phyloP scores from a whole-genome alignment of 768 basidiomycete genomes.

The Kwoniella dejecticola region DNA sequence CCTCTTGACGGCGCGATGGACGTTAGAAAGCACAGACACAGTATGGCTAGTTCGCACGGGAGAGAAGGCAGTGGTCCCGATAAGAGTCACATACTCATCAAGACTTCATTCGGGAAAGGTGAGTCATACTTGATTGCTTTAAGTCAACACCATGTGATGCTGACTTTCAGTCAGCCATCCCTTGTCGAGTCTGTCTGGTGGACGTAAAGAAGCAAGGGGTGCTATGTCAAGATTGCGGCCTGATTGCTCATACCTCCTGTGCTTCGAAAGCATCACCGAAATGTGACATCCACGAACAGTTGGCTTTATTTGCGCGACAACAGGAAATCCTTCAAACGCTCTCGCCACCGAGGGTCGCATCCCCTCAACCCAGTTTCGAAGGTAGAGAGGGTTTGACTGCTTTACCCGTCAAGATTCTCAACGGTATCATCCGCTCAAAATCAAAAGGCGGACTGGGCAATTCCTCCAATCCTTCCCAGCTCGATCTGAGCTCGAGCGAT shows the following conservation, averaged over 20 bases:
- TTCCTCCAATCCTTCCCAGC: constrained; percentile 1
- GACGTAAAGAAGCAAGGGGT: constrained; percentile 83
- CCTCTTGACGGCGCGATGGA: constrained; percentile 4
- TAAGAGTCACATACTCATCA: constrained; percentile 76
- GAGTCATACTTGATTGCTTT: constrained; percentile 46
- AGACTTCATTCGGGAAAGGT: constrained; percentile 92
- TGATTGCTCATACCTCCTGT: constrained; percentile 71
- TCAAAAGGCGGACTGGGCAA: constrained; percentile 10
- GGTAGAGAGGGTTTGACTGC: constrained; percentile 14
- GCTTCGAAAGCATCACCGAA: constrained; percentile 21
- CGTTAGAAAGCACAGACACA: constrained; percentile 18
- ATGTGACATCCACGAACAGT: constrained; percentile 37
- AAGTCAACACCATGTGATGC: no score
- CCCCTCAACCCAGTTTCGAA: constrained; percentile 28
- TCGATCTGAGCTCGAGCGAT: not conserved
- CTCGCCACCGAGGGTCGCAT: constrained; percentile 22
- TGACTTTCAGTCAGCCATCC: constrained; percentile 66
- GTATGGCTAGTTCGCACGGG: constrained; percentile 58
- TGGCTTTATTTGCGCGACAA: constrained; percentile 28
- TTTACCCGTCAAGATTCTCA: constrained; percentile 25
- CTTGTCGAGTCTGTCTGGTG: constrained; percentile 77
- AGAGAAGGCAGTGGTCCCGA: constrained; percentile 49
- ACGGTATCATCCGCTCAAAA: constrained; percentile 30
- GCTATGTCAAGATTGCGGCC: constrained; percentile 82
- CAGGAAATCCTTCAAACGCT: constrained; percentile 24